A percentile compares a stretch with the other conserved stretches of the same genome.
phyloP scores from a whole-genome alignment of 1,284 basidiomycete genomes.

The Gomphus bonarii region DNA sequence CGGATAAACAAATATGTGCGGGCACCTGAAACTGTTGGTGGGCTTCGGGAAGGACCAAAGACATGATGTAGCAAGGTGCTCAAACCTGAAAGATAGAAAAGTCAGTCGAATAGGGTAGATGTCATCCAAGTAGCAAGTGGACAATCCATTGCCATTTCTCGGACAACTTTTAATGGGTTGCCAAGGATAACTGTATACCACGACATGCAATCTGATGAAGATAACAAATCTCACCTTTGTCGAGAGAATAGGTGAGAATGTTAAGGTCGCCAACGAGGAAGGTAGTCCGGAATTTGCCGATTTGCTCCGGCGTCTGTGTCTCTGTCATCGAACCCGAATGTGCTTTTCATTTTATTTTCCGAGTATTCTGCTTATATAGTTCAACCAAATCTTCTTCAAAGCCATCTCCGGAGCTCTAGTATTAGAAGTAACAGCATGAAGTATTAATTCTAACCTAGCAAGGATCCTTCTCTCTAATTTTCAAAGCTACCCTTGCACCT shows the following conservation, averaged over 20 bases:
- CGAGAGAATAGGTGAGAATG: not conserved
- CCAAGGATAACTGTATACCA: too few relatives aligned
- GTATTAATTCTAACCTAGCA: too few relatives aligned
- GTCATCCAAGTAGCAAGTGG: not conserved
- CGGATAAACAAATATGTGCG: slow-evolving; percentile 14
- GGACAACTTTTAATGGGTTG: not conserved
- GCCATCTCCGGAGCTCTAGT: too few relatives aligned
- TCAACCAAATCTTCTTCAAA: too few relatives aligned
- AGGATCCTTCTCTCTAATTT: too few relatives aligned
- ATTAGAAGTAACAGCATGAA: too few relatives aligned
- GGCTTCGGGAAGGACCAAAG: slow-evolving; percentile 86
- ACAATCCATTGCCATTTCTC: slow-evolving; percentile 8
- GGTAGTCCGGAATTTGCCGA: slow-evolving; percentile 2
- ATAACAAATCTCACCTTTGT: slow-evolving; percentile 2
- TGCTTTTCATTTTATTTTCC: too few relatives aligned
- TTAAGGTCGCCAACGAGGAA: slow-evolving; percentile 1
- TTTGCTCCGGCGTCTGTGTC: not conserved
- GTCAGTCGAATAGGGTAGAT: not conserved
- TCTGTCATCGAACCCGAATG: too few relatives aligned
- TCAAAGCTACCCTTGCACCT: too few relatives aligned
- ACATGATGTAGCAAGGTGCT: slow-evolving; percentile 43
- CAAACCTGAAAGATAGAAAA: not conserved
- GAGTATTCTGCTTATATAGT: too few relatives aligned
- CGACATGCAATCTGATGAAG: not conserved
- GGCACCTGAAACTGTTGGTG: slow-evolving; percentile 87